Base-by-base conservation (phyloP, 495 filamentous ascomycete species). In the Staphylotrichum tortipilum region DNA sequence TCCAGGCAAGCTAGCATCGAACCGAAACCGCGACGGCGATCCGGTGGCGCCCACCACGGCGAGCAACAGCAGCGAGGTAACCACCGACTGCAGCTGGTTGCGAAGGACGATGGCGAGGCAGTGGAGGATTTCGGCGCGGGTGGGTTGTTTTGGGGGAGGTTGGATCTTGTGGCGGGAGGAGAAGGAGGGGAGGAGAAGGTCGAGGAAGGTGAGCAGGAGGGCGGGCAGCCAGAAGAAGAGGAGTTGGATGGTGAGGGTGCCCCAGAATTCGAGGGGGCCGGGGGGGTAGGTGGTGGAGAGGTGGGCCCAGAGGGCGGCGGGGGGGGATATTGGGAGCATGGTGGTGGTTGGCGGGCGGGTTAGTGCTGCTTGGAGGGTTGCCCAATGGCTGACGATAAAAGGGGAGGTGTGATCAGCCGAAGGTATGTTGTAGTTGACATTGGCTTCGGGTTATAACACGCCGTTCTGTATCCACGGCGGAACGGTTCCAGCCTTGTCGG, bases 141-240 rank as follows among this genome's bases (percentile, higher is more conserved):
- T 71, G 2, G 78, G 77, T 46, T 78, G 76, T 38, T 71, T 73
- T 3, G 71, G 67, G 0, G 68, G 57, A 1, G 74, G 71, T 49
- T 82, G 79, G 48, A 81, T 68, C 50, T 83, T 83, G 62, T 82
- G 76, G 9, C 61, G 57, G 1, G 65, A 61, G 0, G 77, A 76
- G 57, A 78, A 79, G 24, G 46, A 29, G 0, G 78, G 78, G 17
- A 65, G 60, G 22, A 68, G 21, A 5, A 44, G 40, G 51, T 78
- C 73, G 23, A 80, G 57, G 3, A 52, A 50, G 18, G 74, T 57
- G 52, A 72, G 78, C 37, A 61, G 33, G 6, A 69, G 31, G 1
- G 69, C 71, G 10, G 71, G 75, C 6, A 78, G 8, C 76, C 75
- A 80, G 62, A 79, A 80, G 56, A 59, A 66, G 33, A 77, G 1